Base-by-base conservation (phyloP, 345 rosid species). In the Euphorbia peplus region DNA sequence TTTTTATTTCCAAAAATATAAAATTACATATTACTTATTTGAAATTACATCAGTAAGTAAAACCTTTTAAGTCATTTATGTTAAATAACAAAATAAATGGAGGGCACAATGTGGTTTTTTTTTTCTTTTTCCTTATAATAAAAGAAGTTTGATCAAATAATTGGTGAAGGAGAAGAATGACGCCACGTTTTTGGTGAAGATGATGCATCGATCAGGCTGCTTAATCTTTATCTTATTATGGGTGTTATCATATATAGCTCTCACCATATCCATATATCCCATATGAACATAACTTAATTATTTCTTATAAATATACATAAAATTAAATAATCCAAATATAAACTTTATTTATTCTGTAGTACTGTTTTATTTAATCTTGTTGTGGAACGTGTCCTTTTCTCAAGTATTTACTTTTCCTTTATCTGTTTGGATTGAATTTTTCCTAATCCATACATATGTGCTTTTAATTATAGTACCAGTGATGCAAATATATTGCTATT, bases 81-180 rank as follows among this genome's bases (percentile, higher is more conserved):
- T 35, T 35, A 35, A 35, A 35, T 35, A 42, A 7, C 12, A 42
- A 10, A 42, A 42, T n/a, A 42, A 42, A 42, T 42, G 1, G 47
- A 42, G 47, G 47, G 47, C 14, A 5, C 47, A 6, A 42, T 7
- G 14, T 7, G 1, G 47, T 42, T 42, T 42, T 35, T 3, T 35
- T 35, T 35, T 35, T 35, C 4, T 8, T 3, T 35, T 7, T 7
- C 8, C 8, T 5, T 12, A 42, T 7, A 42, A 42, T 1, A 12
- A 42, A 42, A 42, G 12, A 24, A 63, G 22, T 22, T 59, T 26
- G 66, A 75, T 67, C 77, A n/a, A 79, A 72, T 79, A 39, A 75
- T 79, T 79, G 76, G 79, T 48, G 76, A 57, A 51, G 58, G 25
- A 50, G 52, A 67, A 35, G 44, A 50, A 0, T n/a, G n/a, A 37